Evolutionary conservation across 352 stramenopile species (phyloP), one percentile per base, ranked within the genome.

Genomic region (Pythium graminicola): DNA sequence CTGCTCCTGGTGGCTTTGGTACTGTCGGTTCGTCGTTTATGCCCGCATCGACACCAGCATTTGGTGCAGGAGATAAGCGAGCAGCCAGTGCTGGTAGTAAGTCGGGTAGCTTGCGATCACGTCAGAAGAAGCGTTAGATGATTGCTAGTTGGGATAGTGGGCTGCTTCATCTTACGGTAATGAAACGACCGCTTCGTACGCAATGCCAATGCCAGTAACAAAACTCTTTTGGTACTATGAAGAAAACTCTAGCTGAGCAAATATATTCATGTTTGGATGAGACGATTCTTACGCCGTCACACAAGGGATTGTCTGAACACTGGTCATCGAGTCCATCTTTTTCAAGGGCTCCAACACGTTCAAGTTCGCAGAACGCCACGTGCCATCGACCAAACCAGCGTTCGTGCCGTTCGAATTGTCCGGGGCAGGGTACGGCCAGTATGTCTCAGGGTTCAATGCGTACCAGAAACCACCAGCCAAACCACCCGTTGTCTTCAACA

Each of bases 401-500:
- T 55, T 54, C 11, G 73, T 84, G 2, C 60, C 23, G 57, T 86
- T 85, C 16, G 59, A 60, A 29, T 70, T 57, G 58, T 91, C 70
- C n/a, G 82, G 82, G 23, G 77, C 69, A 20, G 78, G 76, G 65
- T 91, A 89, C 16, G 79, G 61, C 80, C 81, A 93, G 58, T 63
- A 64, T 17, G 76, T 81, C 48, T 91, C 82, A 8, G 80, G 80
- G 70, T 93, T 93, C 7, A 93, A 56, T 23, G 74, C 78, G 60
- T 65, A 85, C 77, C 78, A 93, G 58, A 93, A 93, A 20, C 82
- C 82, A 33, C 82, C 82, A 1, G 77, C 76, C 3, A 93, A 64
- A 3, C 60, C 63, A 44, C 83, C 71, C 7, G 70, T 65, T 7
- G 65, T 72, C 33, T 52, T 55, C 31, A 72, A 59, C 80, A 93